Conservation (phyloP, 1,284 basidiomycete genomes). For the Tilletia indica region DNA sequence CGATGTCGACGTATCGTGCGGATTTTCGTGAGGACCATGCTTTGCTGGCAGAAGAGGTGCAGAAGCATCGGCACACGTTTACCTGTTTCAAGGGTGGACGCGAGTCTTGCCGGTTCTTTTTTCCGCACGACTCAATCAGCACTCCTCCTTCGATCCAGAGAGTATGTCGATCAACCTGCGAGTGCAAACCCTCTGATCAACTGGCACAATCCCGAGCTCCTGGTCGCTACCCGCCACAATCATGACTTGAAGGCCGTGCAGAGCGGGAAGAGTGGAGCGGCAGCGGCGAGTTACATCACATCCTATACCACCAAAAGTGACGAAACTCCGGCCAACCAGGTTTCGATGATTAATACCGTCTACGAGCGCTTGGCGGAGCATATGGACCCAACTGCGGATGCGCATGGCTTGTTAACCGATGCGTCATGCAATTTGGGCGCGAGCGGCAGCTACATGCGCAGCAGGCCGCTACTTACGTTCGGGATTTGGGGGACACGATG, state of each 20-base stretch:
- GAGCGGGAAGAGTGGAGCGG: too few relatives aligned
- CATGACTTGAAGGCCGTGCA: neutral
- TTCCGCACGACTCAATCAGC: neutral
- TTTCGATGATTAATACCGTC: neutral
- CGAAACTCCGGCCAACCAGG: neutral
- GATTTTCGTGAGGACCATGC: neutral
- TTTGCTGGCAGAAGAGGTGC: neutral
- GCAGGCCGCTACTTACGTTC: conserved; percentile 1
- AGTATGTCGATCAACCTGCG: neutral
- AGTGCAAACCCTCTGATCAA: neutral
- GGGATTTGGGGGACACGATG: neutral
- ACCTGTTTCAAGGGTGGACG: neutral
- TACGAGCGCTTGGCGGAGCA: neutral
- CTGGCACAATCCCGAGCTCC: neutral
- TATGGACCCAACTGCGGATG: neutral
- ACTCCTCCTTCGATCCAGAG: neutral
- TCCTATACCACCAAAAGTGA: neutral
- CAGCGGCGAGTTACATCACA: neutral
- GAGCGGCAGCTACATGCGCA: neutral
- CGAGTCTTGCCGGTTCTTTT: neutral
- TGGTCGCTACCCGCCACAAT: neutral
- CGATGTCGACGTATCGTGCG: neutral
- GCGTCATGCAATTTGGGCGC: neutral
- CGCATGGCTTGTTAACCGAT: neutral
- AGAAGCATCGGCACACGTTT: neutral